Evolutionary conservation across 345 rosid genomes (phyloP).

Genomic region (Rhodomyrtus tomentosa): DNA sequence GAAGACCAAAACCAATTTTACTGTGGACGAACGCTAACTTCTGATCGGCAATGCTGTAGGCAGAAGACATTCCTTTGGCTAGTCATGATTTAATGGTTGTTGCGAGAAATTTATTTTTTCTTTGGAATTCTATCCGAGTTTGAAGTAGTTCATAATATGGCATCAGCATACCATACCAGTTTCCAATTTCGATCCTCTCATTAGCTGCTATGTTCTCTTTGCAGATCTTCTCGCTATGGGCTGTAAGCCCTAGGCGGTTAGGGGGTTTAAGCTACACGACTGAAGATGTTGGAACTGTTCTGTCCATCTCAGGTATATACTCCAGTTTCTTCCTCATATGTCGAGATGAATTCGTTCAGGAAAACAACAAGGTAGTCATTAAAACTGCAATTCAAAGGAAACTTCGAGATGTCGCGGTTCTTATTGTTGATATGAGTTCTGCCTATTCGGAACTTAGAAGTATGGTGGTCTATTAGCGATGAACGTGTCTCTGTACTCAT

Average conservation of each 20-base stretch:
- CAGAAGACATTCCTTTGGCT: not conserved
- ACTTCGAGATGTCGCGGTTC: not conserved
- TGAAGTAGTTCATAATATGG: not conserved
- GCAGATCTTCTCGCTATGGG: conserved; percentile 84
- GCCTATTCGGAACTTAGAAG: not conserved
- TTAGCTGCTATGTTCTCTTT: not conserved
- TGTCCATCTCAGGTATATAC: conserved; percentile 54
- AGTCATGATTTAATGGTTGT: not conserved
- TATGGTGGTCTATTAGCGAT: not conserved
- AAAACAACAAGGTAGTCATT: not conserved
- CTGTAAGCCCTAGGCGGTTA: conserved; percentile 58
- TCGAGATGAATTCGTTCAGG: not conserved
- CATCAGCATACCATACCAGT: not conserved
- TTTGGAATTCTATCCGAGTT: not conserved
- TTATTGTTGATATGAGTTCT: not conserved
- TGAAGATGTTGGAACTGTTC: conserved; percentile 61
- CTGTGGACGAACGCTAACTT: not conserved
- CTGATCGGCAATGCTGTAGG: not conserved
- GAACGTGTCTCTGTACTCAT: not conserved
- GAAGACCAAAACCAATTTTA: not conserved
- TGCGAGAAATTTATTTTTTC: not conserved
- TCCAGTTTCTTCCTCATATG: not conserved
- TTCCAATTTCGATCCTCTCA: not conserved
- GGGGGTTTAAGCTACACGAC: conserved; percentile 73
- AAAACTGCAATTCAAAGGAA: not conserved